Base-by-base conservation (phyloP, 306 rosid species). In the Cajanus cajan region DNA sequence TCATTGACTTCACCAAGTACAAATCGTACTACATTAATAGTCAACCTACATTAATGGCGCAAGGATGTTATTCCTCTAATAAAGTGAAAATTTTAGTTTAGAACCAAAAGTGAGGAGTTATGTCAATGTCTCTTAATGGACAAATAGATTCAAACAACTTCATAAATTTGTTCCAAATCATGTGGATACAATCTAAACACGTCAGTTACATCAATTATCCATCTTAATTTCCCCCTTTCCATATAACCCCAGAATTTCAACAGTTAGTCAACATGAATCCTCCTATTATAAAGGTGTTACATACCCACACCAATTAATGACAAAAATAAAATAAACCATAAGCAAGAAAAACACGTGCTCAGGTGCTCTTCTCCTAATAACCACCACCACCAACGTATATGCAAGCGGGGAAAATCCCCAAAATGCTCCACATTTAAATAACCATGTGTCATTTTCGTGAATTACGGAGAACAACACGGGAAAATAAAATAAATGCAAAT, bases 341-440 rank as follows among this genome's bases (percentile, higher is more conserved):
- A 81, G 78, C 85, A 82, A 85, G 55, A 21, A 89, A 43, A 59
- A 16, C 87, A 84, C 68, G 87, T 82, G 85, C 61, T 61, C 87
- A 84, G 63, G 87, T 82, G 85, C 61, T 61, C 63, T 84, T 67
- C 76, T 75, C 69, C 76, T 67, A 73, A 68, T 69, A 70, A 82
- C 55, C 77, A 72, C 90, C 76, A 63, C 69, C 74, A 80, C 58
- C 43, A 54, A 50, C 82, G 64, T 47, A n/a, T 31, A 50, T 1
- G 58, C 55, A 80, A 71, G 74, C 39, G 44, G n/a, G 14, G 11
- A 15, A 67, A 8, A 73, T 59, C 71, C 47, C 68, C 51, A 47
- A 54, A 37, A 65, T 16, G 8, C 57, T 69, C 71, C 44, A 18
- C 41, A 72, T 57, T 48, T 61, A 84, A 73, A 39, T 57, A 77